Evolutionary conservation across 345 rosid species (phyloP).

Genomic region (Populus ilicifolia): DNA sequence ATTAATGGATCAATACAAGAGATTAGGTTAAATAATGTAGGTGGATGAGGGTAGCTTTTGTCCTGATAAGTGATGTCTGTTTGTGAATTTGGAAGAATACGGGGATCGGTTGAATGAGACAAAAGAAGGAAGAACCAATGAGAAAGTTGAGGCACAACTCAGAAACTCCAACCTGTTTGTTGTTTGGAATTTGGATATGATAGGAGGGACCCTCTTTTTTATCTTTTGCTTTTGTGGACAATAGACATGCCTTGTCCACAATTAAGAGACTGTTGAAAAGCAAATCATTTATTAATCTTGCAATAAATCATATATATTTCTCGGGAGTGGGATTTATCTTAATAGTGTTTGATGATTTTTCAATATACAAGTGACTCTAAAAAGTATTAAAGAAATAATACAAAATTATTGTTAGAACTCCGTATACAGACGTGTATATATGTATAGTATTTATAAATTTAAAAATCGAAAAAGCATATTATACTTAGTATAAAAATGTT

Average conservation of each 20-base stretch:
- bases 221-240: constrained; percentile 6
- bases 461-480: too few species aligned
- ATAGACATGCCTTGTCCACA: constrained; percentile 14
- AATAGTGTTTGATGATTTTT: too few species aligned
- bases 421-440: too few species aligned
- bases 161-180: constrained; percentile 7
- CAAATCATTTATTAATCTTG: background rate
- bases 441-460: too few species aligned
- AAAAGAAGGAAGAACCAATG: constrained; percentile 21
- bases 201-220: background rate
- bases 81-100: constrained; percentile 31
- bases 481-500: too few species aligned
- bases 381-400: too few species aligned
- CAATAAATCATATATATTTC: background rate
- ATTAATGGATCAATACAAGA: background rate
- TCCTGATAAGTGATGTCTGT: constrained; percentile 19
- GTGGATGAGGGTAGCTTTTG: constrained; percentile 18
- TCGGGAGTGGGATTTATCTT: too few species aligned
- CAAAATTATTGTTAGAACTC: too few species aligned
- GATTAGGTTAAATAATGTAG: constrained; percentile 8
- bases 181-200: constrained; percentile 11
- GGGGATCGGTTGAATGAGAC: constrained; percentile 10
- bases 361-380: too few species aligned
- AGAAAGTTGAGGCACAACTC: constrained; percentile 30
- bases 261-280: background rate